Conservation (phyloP, 192 early-diverging fungal species). For the Coemansia sp. region DNA sequence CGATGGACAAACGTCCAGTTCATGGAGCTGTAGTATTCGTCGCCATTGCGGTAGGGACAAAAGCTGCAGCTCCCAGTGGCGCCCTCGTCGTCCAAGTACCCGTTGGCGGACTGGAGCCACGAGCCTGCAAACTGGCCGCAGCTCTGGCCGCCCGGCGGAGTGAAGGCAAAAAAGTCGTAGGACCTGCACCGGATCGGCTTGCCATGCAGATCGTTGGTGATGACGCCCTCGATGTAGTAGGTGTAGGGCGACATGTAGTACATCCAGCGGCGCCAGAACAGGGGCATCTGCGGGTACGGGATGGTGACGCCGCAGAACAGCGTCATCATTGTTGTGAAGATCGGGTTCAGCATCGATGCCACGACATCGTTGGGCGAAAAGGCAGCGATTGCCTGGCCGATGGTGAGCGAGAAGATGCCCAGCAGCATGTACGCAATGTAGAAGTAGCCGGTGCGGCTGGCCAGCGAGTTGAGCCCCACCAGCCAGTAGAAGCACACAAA, state of each 20-base stretch:
- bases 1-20: constrained; percentile 61
- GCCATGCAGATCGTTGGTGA: constrained; percentile 62
- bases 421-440: constrained; percentile 65
- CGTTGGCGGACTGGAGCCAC: constrained; percentile 58
- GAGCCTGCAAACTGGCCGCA: constrained; percentile 64
- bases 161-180: constrained; percentile 60
- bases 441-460: constrained; percentile 62
- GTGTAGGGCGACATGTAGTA: constrained; percentile 70
- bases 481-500: constrained; percentile 81
- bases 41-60: constrained; percentile 61
- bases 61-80: constrained; percentile 64
- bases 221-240: constrained; percentile 68
- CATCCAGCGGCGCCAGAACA: constrained; percentile 73
- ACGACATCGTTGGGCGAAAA: constrained; percentile 62
- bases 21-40: constrained; percentile 60
- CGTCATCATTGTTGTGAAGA: constrained; percentile 67
- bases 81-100: constrained; percentile 62
- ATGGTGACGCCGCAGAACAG: constrained; percentile 76
- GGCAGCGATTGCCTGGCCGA: constrained; percentile 74
- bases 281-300: constrained; percentile 61
- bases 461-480: constrained; percentile 59
- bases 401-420: constrained; percentile 66
- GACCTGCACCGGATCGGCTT: constrained; percentile 53
- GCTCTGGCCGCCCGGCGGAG: constrained; percentile 59
- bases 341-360: constrained; percentile 67